Evolutionary conservation across 73 alveolate genomes (phyloP).

Genomic region (Symbiodinium pilosum): DNA sequence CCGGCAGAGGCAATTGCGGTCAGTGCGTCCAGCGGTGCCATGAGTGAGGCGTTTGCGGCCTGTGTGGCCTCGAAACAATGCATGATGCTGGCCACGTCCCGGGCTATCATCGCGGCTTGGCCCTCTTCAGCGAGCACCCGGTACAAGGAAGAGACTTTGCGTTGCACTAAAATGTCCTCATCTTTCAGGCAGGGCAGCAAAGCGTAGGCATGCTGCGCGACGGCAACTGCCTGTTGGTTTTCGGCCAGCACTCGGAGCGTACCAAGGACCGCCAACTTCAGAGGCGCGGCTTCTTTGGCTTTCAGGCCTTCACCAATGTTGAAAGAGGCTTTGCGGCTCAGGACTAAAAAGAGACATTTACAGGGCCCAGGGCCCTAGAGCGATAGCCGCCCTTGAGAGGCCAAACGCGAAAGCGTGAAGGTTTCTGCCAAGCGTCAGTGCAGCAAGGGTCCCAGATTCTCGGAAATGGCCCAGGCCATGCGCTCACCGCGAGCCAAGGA

Average conservation of each 20-base stretch:
- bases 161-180: slow-evolving; percentile 59
- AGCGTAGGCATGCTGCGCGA: slow-evolving; percentile 67
- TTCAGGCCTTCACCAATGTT: not conserved
- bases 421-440: not conserved
- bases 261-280: slow-evolving; percentile 82
- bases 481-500: slow-evolving; percentile 83
- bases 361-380: too few species aligned
- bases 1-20: slow-evolving; percentile 78
- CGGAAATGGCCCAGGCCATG: slow-evolving; percentile 26
- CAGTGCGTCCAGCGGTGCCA: slow-evolving; percentile 72
- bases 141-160: slow-evolving; percentile 72
- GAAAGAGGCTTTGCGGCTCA: too few species aligned
- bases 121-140: slow-evolving; percentile 89
- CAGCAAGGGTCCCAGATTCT: not conserved
- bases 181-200: slow-evolving; percentile 74
- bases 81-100: slow-evolving; percentile 92
- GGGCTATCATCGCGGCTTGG: slow-evolving; percentile 55
- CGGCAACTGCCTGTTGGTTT: slow-evolving; percentile 26
- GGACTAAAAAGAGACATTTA: too few species aligned
- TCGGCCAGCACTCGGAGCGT: slow-evolving; percentile 64
- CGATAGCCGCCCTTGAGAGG: too few species aligned
- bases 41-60: slow-evolving; percentile 45
- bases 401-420: too few species aligned
- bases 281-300: slow-evolving; percentile 18
- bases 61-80: slow-evolving; percentile 72